Base-by-base conservation (phyloP, 2,329 filamentous ascomycete species). In the Nemania bipapillata region DNA sequence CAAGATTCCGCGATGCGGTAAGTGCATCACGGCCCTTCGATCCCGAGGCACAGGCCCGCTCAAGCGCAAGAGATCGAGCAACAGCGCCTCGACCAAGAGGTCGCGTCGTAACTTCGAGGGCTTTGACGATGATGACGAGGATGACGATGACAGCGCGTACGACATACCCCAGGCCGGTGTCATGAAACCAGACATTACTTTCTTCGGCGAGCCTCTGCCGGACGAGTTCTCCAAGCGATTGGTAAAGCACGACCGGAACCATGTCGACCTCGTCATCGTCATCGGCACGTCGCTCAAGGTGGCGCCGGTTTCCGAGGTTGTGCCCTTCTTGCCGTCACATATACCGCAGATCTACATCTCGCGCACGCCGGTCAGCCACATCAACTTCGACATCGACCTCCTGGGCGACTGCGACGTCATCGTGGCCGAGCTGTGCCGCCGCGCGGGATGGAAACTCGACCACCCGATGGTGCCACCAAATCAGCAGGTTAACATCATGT, bases 141-240 rank as follows among this genome's bases (percentile, higher is more conserved):
- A 83, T 71, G 80, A 83, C 69, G 77, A 68, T 45, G 86, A 88
- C 12, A 86, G 83, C 22, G 83, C 89, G 63, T 89, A 91, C 76
- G 86, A 90, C 72, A 88, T 92, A 45, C 89, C 89, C 1, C 84
- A 86, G 55, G 87, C 89, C 2, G 93, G 92, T 65, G 89, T 97
- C 78, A 97, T 97, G 93, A 97, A 92, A 85, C 96, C 96, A 8
- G 95, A 98, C 82, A 98, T 99, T 77, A 98, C 93, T 54, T 98
- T 99, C 83, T 98, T 98, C 76, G 95, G 95, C 74, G 96, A 99
- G 82, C 86, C 90, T 58, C 89, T 99, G 0, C 94, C 95, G 0
- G 89, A 92, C 74, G 87, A 89, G 73, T 99, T 99, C 80, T 92
- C 91, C 65, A 85, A 88, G 57, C 91, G 94, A 7, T 87, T 98